Evolutionary conservation across 305 asterid species (phyloP).

Genomic region (Solanum hybrid): DNA sequence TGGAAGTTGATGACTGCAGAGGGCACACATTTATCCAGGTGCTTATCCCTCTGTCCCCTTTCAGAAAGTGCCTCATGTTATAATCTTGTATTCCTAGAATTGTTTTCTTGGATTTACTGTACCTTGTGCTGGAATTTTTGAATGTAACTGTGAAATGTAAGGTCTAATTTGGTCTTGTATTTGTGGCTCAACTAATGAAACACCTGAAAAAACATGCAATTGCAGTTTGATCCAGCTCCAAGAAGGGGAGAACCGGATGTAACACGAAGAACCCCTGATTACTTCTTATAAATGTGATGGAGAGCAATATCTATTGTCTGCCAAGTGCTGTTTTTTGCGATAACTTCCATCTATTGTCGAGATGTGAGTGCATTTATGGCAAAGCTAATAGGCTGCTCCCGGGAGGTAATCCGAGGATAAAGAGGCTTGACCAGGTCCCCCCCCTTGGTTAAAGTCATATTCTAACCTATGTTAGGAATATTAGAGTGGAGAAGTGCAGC

Average conservation of each 20-base stretch:
- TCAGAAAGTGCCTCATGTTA: background rate
- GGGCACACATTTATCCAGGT: constrained; percentile 95
- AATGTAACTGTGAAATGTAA: background rate
- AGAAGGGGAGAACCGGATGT: constrained; percentile 16
- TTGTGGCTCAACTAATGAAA: background rate
- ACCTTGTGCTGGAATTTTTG: background rate
- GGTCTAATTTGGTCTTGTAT: background rate
- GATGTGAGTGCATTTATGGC: constrained; percentile 7
- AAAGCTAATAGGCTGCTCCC: constrained; percentile 9
- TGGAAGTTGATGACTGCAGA: constrained; percentile 93
- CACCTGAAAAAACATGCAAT: background rate
- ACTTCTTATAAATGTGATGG: constrained; percentile 7
- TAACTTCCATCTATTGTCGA: constrained; percentile 3
- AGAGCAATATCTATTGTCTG: background rate
- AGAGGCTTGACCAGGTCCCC: constrained; percentile 24
- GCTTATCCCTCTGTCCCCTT: constrained; percentile 10
- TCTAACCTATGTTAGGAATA: constrained; percentile 29
- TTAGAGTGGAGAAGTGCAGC: constrained; percentile 24
- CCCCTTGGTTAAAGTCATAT: constrained; percentile 21
- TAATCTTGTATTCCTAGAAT: background rate
- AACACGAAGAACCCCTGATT: constrained; percentile 12
- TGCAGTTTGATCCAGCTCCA: constrained; percentile 16
- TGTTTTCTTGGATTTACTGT: background rate
- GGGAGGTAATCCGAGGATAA: constrained; percentile 7
- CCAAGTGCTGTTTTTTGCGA: background rate